These are phyloP conservation scores for Udeniomyces megalosporus DNA, from an alignment of 768 basidiomycete genomes.

Conservation along the genomic window DNA sequence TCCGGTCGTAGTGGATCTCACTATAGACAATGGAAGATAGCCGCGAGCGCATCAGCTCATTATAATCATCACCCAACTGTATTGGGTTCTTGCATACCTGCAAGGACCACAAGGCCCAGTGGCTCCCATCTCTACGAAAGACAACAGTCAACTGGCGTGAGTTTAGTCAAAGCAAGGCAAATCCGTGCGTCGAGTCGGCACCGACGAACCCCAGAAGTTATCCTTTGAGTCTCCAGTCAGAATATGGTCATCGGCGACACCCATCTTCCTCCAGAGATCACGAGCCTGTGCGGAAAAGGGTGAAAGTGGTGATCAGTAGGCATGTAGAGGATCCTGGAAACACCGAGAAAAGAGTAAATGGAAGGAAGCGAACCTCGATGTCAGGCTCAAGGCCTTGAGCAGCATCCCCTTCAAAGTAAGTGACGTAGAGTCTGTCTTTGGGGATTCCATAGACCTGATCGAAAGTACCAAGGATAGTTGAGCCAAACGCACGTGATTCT, in stretches of 20 bases:
- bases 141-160: background rate
- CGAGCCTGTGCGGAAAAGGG: conserved; percentile 4
- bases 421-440: conserved; percentile 82
- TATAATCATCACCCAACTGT: background rate
- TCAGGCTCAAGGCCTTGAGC: conserved; percentile 73
- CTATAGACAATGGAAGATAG: conserved; percentile 31
- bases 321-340: background rate
- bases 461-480: no score
- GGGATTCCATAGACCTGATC: conserved; percentile 58
- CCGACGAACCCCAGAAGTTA: conserved; percentile 85
- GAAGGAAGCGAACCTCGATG: conserved; percentile 40
- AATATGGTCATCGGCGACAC: conserved; percentile 75
- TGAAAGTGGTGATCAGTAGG: no score
- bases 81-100: conserved; percentile 37
- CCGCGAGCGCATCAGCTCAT: background rate
- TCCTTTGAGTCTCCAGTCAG: conserved; percentile 89
- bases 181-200: conserved; percentile 1
- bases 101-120: conserved; percentile 97
- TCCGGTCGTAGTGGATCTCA: conserved; percentile 92
- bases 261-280: conserved; percentile 71
- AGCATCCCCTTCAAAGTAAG: conserved; percentile 92
- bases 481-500: no score
- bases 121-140: conserved; percentile 74
- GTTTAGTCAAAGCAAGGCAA: background rate
- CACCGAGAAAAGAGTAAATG: background rate